phyloP scores from a whole-genome alignment of 495 filamentous ascomycete species.

The Trichoderma gamsii region DNA sequence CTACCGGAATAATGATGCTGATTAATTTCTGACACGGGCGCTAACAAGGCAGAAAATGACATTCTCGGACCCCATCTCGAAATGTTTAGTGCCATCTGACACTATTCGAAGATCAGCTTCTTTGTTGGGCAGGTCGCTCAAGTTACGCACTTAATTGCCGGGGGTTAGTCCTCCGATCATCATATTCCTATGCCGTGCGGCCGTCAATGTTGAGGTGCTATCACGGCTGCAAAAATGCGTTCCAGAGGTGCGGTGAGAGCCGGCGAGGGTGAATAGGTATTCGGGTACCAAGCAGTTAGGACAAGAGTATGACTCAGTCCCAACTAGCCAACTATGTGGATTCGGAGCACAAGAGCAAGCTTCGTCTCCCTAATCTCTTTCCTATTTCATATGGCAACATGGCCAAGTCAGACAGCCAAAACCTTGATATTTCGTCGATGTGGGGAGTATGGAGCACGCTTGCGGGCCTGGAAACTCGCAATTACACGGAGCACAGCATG shows the following conservation, averaged over 20 bases:
- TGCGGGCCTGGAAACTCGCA: conserved; percentile 1
- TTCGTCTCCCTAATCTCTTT: too few relatives aligned
- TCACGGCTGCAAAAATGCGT: too few relatives aligned
- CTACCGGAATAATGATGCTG: neutral
- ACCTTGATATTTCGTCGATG: neutral
- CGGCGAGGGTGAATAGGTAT: too few relatives aligned
- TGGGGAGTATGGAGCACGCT: neutral
- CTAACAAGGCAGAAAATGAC: neutral
- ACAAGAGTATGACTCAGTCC: too few relatives aligned
- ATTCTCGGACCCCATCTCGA: neutral
- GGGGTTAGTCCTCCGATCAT: too few relatives aligned
- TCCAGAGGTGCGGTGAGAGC: too few relatives aligned
- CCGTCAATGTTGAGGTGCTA: too few relatives aligned
- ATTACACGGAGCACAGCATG: neutral
- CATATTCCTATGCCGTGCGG: too few relatives aligned
- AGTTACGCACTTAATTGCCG: neutral
- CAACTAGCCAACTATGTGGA: too few relatives aligned
- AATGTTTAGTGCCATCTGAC: neutral
- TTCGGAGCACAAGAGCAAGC: too few relatives aligned
- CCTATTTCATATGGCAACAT: too few relatives aligned
- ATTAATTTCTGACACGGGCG: conserved; percentile 5
- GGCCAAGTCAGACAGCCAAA: neutral
- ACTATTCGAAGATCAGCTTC: neutral
- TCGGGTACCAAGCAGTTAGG: too few relatives aligned
- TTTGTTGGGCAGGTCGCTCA: neutral